phyloP scores from a whole-genome alignment of 1,284 basidiomycete species.

The Erythrobasidium hasegawianum region DNA sequence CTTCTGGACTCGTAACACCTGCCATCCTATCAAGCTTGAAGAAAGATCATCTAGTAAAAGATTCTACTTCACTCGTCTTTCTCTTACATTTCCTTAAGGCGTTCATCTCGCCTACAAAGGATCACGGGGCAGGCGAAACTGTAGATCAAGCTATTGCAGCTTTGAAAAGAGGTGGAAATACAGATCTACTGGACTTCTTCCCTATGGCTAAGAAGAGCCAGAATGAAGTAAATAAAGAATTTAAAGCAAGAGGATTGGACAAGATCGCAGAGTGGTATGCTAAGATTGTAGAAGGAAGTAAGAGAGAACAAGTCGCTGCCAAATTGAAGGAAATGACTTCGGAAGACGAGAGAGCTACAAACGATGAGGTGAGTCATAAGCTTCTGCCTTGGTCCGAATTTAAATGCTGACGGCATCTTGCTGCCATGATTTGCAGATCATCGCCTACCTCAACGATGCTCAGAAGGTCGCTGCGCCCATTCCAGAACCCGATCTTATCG shows the following conservation, averaged over 20 bases:
- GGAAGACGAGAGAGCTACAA: conserved; percentile 43
- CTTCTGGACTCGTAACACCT: conserved; percentile 68
- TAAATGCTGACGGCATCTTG: background rate
- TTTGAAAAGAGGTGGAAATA: conserved; percentile 77
- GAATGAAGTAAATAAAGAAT: conserved; percentile 51
- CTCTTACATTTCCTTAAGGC: conserved; percentile 74
- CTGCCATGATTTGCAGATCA: conserved; percentile 58
- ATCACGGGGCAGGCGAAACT: conserved; percentile 62
- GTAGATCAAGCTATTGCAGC: conserved; percentile 60
- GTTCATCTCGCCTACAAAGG: conserved; percentile 66
- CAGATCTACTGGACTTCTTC: conserved; percentile 82
- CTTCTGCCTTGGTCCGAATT: background rate
- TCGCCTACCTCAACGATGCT: conserved; percentile 64
- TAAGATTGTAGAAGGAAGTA: conserved; percentile 54
- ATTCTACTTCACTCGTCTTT: conserved; percentile 69
- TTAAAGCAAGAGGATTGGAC: conserved; percentile 61
- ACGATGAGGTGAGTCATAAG: conserved; percentile 58
- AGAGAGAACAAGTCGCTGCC: conserved; percentile 60
- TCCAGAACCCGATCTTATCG: conserved; percentile 74
- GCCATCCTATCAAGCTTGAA: conserved; percentile 74
- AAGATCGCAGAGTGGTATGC: conserved; percentile 76
- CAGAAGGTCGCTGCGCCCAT: conserved; percentile 52
- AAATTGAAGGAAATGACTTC: conserved; percentile 60
- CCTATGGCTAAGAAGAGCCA: conserved; percentile 71
- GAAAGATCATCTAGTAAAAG: conserved; percentile 92